Percentiles rank a stretch among this genome's conserved stretches.
These are phyloP conservation scores for Teunomyces pallodes DNA, from an alignment of 805 yeast genomes.

Conservation along the genomic window DNA sequence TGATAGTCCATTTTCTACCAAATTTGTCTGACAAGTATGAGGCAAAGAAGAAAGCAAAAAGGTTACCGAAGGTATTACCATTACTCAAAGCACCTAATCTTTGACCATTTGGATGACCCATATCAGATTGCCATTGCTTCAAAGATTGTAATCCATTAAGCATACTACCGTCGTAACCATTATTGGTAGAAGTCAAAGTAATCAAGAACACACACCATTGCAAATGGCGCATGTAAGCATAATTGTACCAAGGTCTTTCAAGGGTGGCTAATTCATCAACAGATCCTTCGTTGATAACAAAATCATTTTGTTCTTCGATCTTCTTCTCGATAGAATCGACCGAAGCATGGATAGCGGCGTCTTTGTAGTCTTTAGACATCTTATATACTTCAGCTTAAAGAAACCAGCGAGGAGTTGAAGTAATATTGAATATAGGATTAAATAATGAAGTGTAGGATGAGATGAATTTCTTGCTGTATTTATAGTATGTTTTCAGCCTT, in stretches of 20 bases:
- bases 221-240: constrained; percentile 37
- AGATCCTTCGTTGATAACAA: not conserved
- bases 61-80: constrained; percentile 34
- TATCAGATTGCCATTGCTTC: constrained; percentile 36
- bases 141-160: constrained; percentile 51
- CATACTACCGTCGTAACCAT: constrained; percentile 30
- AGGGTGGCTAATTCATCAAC: constrained; percentile 5
- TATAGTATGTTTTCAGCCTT: not conserved
- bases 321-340: not conserved
- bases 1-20: constrained; percentile 37
- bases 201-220: constrained; percentile 38
- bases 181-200: constrained; percentile 47
- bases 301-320: not conserved
- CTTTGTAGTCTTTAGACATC: not conserved
- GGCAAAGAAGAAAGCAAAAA: constrained; percentile 27
- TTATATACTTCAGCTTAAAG: not conserved
- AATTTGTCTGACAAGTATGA: constrained; percentile 32
- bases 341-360: constrained; percentile 1
- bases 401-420: too few species aligned
- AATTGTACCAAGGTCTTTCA: constrained; percentile 29
- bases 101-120: constrained; percentile 24
- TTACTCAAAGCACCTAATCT: constrained; percentile 21
- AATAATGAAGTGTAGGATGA: not conserved
- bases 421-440: not conserved
- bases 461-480: not conserved